These are phyloP conservation scores for Apiotrichum mycotoxinovorans DNA, from an alignment of 1,284 basidiomycete species.

Conservation along the genomic window DNA sequence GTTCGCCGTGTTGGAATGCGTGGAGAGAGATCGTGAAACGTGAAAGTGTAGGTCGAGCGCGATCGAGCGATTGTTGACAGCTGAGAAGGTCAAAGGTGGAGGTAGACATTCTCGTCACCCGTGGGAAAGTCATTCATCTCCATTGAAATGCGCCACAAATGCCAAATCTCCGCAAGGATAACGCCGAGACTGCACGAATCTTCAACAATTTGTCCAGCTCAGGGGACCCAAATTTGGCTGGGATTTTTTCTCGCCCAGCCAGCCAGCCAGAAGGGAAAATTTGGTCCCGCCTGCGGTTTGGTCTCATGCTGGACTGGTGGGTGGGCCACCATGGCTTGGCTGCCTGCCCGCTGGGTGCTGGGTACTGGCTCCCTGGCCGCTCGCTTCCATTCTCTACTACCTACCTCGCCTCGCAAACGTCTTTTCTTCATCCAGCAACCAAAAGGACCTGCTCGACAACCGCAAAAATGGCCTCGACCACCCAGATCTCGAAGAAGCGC, in stretches of 20 bases:
- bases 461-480: slow-evolving; percentile 52
- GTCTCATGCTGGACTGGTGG: neutral
- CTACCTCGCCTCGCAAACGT: neutral
- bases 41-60: too few species aligned
- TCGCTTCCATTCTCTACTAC: neutral
- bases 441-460: neutral
- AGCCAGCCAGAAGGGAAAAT: too few species aligned
- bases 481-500: slow-evolving; percentile 91
- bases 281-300: too few species aligned
- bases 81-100: too few species aligned
- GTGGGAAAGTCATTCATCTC: neutral
- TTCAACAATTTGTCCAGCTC: neutral
- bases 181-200: neutral
- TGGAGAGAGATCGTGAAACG: too few species aligned
- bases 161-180: neutral
- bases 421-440: slow-evolving; percentile 11
- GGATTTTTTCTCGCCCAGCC: too few species aligned
- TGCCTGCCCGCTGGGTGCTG: neutral
- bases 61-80: too few species aligned
- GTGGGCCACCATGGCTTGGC: neutral
- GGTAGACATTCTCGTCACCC: too few species aligned
- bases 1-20: too few species aligned
- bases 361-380: neutral
- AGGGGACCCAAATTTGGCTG: too few species aligned
- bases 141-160: neutral